Percentiles rank a stretch among this genome's conserved stretches.
Evolutionary conservation across 140 eudicot genomes (phyloP).

Genomic region (Cichorium intybus): DNA sequence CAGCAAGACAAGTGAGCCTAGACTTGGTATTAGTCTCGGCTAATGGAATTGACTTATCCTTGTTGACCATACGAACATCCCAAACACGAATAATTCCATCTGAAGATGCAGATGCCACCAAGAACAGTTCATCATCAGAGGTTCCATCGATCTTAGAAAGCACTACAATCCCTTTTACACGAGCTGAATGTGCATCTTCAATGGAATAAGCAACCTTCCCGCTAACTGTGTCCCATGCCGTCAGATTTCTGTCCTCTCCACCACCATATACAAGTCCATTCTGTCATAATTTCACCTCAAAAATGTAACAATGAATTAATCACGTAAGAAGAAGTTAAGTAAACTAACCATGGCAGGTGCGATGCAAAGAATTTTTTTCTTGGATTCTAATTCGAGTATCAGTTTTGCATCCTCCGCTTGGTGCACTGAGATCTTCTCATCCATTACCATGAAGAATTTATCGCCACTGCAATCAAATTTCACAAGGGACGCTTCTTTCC

Average conservation of each 20-base stretch:
- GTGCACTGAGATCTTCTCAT: constrained; percentile 70
- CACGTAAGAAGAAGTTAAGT: background rate
- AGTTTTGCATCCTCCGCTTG: constrained; percentile 70
- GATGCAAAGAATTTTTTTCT: constrained; percentile 63
- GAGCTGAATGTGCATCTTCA: constrained; percentile 91
- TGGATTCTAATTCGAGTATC: constrained; percentile 41
- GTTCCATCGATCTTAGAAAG: constrained; percentile 48
- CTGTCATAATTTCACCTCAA: constrained; percentile 43
- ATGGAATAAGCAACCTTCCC: constrained; percentile 82
- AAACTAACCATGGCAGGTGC: constrained; percentile 58
- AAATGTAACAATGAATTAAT: no score
- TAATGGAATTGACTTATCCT: constrained; percentile 59
- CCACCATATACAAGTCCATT: constrained; percentile 80
- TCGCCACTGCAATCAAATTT: constrained; percentile 52
- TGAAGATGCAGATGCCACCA: constrained; percentile 93
- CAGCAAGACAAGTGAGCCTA: constrained; percentile 97
- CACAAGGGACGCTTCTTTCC: constrained; percentile 63
- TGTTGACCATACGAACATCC: constrained; percentile 68
- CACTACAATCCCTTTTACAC: constrained; percentile 86
- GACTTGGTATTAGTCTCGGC: constrained; percentile 86
- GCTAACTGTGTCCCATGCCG: constrained; percentile 84
- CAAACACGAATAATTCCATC: constrained; percentile 93
- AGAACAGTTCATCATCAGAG: constrained; percentile 56
- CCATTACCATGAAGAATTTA: constrained; percentile 59
- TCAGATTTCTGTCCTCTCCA: constrained; percentile 81